A percentile compares a stretch with the other conserved stretches of the same genome.
Evolutionary conservation across 306 rosid species (phyloP).

Genomic region (Aeschynomene evenia): DNA sequence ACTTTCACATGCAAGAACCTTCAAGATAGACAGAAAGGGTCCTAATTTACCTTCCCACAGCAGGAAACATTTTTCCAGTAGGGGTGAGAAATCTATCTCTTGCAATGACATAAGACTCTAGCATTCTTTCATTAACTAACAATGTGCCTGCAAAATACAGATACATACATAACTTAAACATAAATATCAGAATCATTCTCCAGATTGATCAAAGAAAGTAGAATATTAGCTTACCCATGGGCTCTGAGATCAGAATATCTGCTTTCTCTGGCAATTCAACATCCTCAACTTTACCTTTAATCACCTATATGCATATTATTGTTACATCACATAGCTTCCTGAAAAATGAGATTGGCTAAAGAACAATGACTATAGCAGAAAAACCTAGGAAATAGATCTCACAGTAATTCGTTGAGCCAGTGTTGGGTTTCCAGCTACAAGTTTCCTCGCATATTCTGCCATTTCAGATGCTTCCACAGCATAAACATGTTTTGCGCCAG

Average conservation of each 20-base stretch:
- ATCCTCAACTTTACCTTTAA: slow-evolving; percentile 84
- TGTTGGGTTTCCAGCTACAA: slow-evolving; percentile 73
- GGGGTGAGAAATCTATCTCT: slow-evolving; percentile 78
- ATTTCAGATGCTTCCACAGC: slow-evolving; percentile 96
- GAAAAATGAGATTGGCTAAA: slow-evolving; percentile 13
- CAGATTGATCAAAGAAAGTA: slow-evolving; percentile 12
- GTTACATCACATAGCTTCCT: background rate
- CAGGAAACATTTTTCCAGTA: slow-evolving; percentile 83
- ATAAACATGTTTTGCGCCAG: slow-evolving; percentile 89
- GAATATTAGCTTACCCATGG: slow-evolving; percentile 64
- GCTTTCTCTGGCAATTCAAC: slow-evolving; percentile 86
- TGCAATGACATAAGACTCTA: slow-evolving; percentile 86
- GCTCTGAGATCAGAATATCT: slow-evolving; percentile 83
- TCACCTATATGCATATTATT: slow-evolving; percentile 43
- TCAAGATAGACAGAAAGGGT: too few relatives aligned
- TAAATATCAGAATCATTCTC: slow-evolving; percentile 8
- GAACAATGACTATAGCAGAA: background rate
- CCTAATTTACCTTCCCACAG: slow-evolving; percentile 63
- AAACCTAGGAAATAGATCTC: slow-evolving; percentile 27
- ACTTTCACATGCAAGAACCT: too few relatives aligned
- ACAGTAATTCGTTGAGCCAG: slow-evolving; percentile 74
- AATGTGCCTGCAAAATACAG: slow-evolving; percentile 54
- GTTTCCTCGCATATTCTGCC: slow-evolving; percentile 77
- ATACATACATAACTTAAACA: background rate
- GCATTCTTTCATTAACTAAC: slow-evolving; percentile 84